Percentiles rank a stretch among this genome's conserved stretches.
These are phyloP conservation scores for Ceratonia siliqua DNA, from an alignment of 306 rosid species.

Conservation along the genomic window DNA sequence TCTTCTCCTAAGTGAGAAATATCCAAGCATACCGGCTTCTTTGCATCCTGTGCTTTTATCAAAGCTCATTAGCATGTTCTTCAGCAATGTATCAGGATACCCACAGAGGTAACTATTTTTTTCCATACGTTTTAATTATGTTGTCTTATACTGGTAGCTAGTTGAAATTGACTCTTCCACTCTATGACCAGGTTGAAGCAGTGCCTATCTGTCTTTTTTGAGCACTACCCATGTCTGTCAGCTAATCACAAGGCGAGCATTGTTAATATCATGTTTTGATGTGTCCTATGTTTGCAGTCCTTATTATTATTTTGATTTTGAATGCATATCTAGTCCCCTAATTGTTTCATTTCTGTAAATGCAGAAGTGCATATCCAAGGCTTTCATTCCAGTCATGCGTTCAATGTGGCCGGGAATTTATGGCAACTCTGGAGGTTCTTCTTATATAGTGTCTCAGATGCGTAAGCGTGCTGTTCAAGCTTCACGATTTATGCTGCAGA, in stretches of 20 bases:
- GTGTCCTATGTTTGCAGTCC: conserved; percentile 2
- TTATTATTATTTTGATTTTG: neutral
- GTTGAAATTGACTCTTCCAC: conserved; percentile 18
- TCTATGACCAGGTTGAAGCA: conserved; percentile 73
- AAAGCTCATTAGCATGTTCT: conserved; percentile 72
- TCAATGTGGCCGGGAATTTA: conserved; percentile 95
- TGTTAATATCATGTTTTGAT: conserved; percentile 10
- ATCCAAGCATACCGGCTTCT: conserved; percentile 65
- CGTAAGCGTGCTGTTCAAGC: conserved; percentile 94
- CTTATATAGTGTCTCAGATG: conserved; percentile 62
- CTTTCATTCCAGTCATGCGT: conserved; percentile 78
- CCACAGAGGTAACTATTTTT: conserved; percentile 51
- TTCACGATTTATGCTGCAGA: conserved; percentile 93
- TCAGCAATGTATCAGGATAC: conserved; percentile 57
- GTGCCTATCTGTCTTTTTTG: conserved; percentile 89
- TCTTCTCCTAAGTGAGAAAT: conserved; percentile 82
- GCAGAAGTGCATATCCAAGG: conserved; percentile 80
- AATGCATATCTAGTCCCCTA: neutral
- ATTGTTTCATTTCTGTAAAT: conserved; percentile 30
- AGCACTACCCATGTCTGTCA: conserved; percentile 84
- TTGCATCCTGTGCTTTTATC: conserved; percentile 72
- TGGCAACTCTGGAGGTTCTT: conserved; percentile 69
- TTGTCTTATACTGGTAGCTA: conserved; percentile 1
- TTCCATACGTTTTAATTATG: neutral
- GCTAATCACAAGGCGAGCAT: conserved; percentile 74